Conservation (phyloP, 805 yeast genomes). For the Candida morakotiae region DNA sequence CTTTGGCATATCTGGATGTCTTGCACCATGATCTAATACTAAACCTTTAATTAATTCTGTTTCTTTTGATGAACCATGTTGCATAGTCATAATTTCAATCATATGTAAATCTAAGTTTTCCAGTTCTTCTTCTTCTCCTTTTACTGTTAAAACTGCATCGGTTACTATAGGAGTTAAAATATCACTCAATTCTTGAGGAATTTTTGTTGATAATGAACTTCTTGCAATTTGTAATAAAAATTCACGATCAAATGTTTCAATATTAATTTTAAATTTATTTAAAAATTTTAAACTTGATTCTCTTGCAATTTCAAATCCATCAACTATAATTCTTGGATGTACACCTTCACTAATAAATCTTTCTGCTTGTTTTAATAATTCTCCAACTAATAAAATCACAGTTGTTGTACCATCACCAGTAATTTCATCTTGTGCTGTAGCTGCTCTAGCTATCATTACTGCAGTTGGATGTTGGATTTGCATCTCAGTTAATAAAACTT, state of each 20-base stretch:
- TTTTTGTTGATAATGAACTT: conserved; percentile 84
- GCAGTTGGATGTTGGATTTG: conserved; percentile 67
- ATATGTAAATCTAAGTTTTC: conserved; percentile 93
- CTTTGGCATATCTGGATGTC: conserved; percentile 99
- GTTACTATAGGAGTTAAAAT: conserved; percentile 91
- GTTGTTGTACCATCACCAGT: conserved; percentile 99
- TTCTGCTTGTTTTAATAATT: conserved; percentile 89
- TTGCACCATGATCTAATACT: conserved; percentile 95
- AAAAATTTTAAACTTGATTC: conserved; percentile 67
- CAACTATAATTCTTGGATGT: conserved; percentile 91
- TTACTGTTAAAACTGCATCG: conserved; percentile 86
- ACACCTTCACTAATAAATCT: conserved; percentile 89
- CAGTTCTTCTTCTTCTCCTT: conserved; percentile 41
- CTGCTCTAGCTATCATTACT: conserved; percentile 79
- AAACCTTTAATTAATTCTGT: conserved; percentile 82
- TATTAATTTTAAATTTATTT: conserved; percentile 56
- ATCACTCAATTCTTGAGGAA: conserved; percentile 69
- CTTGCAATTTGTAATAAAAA: conserved; percentile 88
- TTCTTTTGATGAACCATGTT: conserved; percentile 80
- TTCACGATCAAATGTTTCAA: conserved; percentile 70
- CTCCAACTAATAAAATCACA: conserved; percentile 92
- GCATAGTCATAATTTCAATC: conserved; percentile 99
- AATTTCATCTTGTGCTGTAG: conserved; percentile 97
- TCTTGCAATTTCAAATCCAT: conserved; percentile 91
- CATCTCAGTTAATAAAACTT: conserved; percentile 90